Percentiles rank a stretch among this genome's conserved stretches.
These are phyloP conservation scores for Chrysosporium keratinophilum DNA, from an alignment of 2,329 filamentous ascomycete species.

Conservation along the genomic window DNA sequence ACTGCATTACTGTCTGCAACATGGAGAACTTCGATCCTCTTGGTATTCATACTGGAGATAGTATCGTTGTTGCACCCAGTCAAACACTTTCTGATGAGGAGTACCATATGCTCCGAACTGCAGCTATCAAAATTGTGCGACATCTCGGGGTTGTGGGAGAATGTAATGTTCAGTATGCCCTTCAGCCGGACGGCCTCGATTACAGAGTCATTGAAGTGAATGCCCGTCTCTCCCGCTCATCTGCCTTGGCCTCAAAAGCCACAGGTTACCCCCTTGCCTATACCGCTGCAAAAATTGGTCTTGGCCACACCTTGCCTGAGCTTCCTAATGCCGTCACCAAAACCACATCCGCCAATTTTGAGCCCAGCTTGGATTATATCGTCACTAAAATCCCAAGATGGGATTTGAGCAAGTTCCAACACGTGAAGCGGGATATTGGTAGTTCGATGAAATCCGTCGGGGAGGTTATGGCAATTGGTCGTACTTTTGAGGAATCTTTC, in stretches of 20 bases:
- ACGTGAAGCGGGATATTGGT: constrained; percentile 94
- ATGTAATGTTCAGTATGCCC: constrained; percentile 96
- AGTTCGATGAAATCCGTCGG: constrained; percentile 98
- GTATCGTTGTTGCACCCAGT: constrained; percentile 92
- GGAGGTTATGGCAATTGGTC: constrained; percentile 97
- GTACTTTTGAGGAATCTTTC: constrained; percentile 97
- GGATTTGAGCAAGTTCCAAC: constrained; percentile 98
- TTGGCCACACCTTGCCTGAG: constrained; percentile 89
- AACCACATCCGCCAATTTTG: constrained; percentile 97
- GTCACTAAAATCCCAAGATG: constrained; percentile 98
- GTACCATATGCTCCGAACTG: constrained; percentile 97
- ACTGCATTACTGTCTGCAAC: constrained; percentile 98
- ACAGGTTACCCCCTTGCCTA: constrained; percentile 96
- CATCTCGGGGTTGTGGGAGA: constrained; percentile 96
- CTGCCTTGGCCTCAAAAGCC: constrained; percentile 91
- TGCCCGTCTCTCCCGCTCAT: constrained; percentile 93
- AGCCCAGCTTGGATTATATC: constrained; percentile 93
- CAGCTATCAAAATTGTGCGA: constrained; percentile 95
- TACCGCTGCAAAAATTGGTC: constrained; percentile 94
- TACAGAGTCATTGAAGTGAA: constrained; percentile 99
- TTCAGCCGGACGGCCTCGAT: constrained; percentile 92
- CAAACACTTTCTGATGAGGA: constrained; percentile 97
- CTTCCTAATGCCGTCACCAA: constrained; percentile 96
- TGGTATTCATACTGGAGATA: constrained; percentile 96
- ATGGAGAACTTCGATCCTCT: constrained; percentile 99